Evolutionary conservation across 2,329 filamentous ascomycete species (phyloP).

Genomic region (Ophiocordyceps camponoti-floridani): DNA sequence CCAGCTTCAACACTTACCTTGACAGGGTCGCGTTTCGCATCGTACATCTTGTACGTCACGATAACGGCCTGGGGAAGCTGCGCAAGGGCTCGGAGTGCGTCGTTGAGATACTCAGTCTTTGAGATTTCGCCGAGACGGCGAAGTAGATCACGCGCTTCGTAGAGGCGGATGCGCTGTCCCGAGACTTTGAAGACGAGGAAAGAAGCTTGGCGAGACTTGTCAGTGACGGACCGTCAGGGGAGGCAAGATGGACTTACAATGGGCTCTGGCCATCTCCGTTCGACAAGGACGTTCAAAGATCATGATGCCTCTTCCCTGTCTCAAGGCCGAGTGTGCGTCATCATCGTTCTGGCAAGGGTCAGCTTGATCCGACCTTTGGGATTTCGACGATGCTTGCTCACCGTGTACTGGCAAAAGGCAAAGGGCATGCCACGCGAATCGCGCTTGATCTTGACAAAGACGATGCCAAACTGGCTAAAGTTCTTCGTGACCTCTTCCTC

Average conservation of each 20-base stretch:
- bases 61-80: conserved; percentile 21
- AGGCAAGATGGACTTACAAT: conserved; percentile 23
- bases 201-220: conserved; percentile 21
- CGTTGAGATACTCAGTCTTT: conserved; percentile 17
- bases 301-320: conserved; percentile 23
- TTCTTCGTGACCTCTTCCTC: conserved; percentile 30
- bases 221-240: conserved; percentile 3
- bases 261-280: conserved; percentile 40
- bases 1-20: conserved; percentile 18
- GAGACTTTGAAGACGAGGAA: conserved; percentile 25
- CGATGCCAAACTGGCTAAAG: conserved; percentile 35
- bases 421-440: conserved; percentile 41
- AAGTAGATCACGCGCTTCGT: conserved; percentile 27
- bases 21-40: conserved; percentile 29
- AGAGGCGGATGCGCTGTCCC: conserved; percentile 16
- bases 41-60: conserved; percentile 32
- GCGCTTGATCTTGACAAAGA: conserved; percentile 46
- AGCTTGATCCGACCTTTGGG: neutral
- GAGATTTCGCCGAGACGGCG: conserved; percentile 23
- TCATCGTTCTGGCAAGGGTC: conserved; percentile 20
- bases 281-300: conserved; percentile 40
- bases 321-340: conserved; percentile 30
- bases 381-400: conserved; percentile 14
- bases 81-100: conserved; percentile 14
- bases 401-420: conserved; percentile 45